These are phyloP conservation scores for Debaryomycetaceae sp. DNA, from an alignment of 1,139 yeast species.

Conservation along the genomic window DNA sequence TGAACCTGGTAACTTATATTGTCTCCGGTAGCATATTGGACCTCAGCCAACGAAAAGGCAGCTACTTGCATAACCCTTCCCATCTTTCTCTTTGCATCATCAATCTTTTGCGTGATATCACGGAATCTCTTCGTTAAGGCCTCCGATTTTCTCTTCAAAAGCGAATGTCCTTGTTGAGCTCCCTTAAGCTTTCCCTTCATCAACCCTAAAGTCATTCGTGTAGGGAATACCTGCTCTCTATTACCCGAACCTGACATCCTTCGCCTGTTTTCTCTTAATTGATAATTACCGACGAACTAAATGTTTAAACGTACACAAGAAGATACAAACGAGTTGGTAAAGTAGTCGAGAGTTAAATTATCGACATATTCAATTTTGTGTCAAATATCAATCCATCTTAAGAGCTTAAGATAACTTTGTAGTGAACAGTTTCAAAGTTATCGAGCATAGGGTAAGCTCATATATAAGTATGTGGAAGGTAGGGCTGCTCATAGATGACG, in stretches of 20 bases:
- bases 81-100: constrained; percentile 96
- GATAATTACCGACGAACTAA: background rate
- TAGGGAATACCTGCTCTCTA: constrained; percentile 89
- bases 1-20: constrained; percentile 93
- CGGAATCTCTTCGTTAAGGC: constrained; percentile 95
- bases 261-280: background rate
- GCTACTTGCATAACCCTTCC: constrained; percentile 99
- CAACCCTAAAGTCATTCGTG: constrained; percentile 93
- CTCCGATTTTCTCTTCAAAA: constrained; percentile 92
- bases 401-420: background rate
- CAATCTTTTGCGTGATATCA: constrained; percentile 90
- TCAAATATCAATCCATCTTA: background rate
- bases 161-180: constrained; percentile 93
- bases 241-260: constrained; percentile 48
- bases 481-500: constrained; percentile 19
- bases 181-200: constrained; percentile 97
- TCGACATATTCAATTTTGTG: background rate
- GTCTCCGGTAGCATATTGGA: constrained; percentile 94
- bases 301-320: background rate
- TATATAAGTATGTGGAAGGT: constrained; percentile 9
- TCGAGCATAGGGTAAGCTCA: background rate
- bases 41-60: constrained; percentile 95
- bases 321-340: constrained; percentile 1
- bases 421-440: background rate
- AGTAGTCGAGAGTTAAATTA: background rate